Evolutionary conservation across 306 rosid species (phyloP), one percentile per base, ranked within the genome.

Genomic region (Psophocarpus tetragonolobus): DNA sequence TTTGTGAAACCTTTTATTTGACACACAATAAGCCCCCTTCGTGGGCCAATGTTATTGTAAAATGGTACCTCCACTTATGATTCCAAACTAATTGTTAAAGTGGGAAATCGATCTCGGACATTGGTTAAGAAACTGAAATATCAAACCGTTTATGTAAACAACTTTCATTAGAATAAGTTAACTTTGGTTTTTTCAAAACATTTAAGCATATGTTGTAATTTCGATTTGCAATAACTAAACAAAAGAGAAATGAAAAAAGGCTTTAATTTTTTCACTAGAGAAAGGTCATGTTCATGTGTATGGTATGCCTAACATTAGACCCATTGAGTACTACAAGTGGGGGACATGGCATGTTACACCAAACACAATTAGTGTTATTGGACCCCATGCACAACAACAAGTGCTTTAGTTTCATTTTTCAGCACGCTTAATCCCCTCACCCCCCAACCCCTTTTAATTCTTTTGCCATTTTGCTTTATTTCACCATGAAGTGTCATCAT

Each of bases 391-490:
- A 80, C 42, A 61, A 74, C 53, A 69, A 48, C 9, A 60, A 58
- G 45, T 63, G 63, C 44, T 77, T 75, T 79, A 75, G 64, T 51
- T 86, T 24, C 78, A 62, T 77, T 75, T 71, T 35, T 76, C 79
- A 85, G 94, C 96, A 92, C 87, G 98, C 98, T 85, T 75, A 74
- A 76, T 21, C 68, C 62, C 36, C 33, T 61, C 54, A 44, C 30
- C 76, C 39, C 60, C 69, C 56, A 18, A 8, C 68, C 35, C 81
- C 61, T 68, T 60, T 78, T 7, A 54, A 39, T 32, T 65, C 44
- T 76, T 73, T 53, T 70, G 5, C 74, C 36, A 54, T 54, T 77
- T 83, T 79, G 44, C 85, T 70, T 86, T 41, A 36, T 45, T 64
- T 88, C 82, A 81, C 86, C 87, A 82, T 83, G 78, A 66, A 81